Base-by-base conservation (phyloP, 202 grass and related monocot genomes). In the Cymbopogon flexuosus region DNA sequence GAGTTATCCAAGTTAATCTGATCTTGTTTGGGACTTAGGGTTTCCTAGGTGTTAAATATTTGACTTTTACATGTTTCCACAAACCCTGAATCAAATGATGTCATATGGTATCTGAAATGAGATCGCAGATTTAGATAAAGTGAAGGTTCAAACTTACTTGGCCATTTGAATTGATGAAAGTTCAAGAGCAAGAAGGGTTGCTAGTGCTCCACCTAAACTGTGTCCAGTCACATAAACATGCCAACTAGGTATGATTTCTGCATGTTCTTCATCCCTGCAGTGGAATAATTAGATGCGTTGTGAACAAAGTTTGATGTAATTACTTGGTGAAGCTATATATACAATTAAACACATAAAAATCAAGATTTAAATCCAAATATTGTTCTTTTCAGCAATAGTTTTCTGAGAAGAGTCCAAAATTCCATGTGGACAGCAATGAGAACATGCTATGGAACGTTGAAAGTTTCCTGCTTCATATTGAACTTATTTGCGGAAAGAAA, bases 171-270 rank as follows among this genome's bases (percentile, higher is more conserved):
- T 94, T 60, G 86, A 89, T 83, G 91, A 97, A 75, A 97, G 89
- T 77, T 97, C 94, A 61, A 97, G 87, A 83, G 91, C 91, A 62
- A 97, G 91, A 84, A 97, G 88, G 14, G 91, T 97, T 75, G 94
- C 86, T 23, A 97, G 84, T 77, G 94, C 94, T 76, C 94, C 94
- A 73, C 94, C 94, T 94, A 97, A 89, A 87, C 94, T 97, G 87
- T 97, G 94, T 86, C 94, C 94, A 74, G 89, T 97, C 70, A 97
- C 82, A 89, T 90, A 97, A 37, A 97, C 45, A 59, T 97, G 89
- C 94, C 91, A 97, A 62, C 68, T 92, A 36, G 81, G 68, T 73
- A 79, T 78, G 14, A 47, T 84, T 90, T 82, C 79, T 65, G 43
- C 59, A 68, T 84, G 65, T 79, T 86, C 88, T 72, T 90, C 83